These are phyloP conservation scores for Funneliformis caledonium DNA, from an alignment of 371 early-diverging fungal species.

Conservation along the genomic window DNA sequence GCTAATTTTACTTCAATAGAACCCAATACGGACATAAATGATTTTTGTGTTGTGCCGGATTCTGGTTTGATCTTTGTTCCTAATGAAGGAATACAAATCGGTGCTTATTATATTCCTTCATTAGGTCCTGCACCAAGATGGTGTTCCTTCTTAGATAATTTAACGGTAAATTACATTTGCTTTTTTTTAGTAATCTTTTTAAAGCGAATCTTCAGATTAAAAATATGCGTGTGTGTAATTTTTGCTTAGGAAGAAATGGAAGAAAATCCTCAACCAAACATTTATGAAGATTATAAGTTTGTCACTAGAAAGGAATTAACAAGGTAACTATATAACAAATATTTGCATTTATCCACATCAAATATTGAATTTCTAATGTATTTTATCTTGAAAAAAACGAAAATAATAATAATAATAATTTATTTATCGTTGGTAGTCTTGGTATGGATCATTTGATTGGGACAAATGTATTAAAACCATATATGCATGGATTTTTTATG, in stretches of 20 bases:
- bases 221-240: background rate
- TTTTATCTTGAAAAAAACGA: no score
- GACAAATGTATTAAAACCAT: conserved; percentile 91
- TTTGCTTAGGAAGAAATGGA: conserved; percentile 88
- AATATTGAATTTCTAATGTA: background rate
- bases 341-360: background rate
- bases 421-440: conserved; percentile 53
- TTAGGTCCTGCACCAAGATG: conserved; percentile 97
- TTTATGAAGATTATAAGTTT: conserved; percentile 98
- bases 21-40: conserved; percentile 92
- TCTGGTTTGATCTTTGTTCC: conserved; percentile 95
- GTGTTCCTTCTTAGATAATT: conserved; percentile 96
- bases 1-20: conserved; percentile 90
- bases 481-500: conserved; percentile 99
- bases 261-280: conserved; percentile 81
- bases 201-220: background rate
- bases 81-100: conserved; percentile 94
- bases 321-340: conserved; percentile 43
- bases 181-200: background rate
- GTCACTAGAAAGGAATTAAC: conserved; percentile 90
- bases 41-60: conserved; percentile 80
- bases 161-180: conserved; percentile 59
- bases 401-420: background rate
- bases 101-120: conserved; percentile 89
- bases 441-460: conserved; percentile 94